Base-by-base conservation (phyloP, 306 rosid species). In the Corylus heterophylla region DNA sequence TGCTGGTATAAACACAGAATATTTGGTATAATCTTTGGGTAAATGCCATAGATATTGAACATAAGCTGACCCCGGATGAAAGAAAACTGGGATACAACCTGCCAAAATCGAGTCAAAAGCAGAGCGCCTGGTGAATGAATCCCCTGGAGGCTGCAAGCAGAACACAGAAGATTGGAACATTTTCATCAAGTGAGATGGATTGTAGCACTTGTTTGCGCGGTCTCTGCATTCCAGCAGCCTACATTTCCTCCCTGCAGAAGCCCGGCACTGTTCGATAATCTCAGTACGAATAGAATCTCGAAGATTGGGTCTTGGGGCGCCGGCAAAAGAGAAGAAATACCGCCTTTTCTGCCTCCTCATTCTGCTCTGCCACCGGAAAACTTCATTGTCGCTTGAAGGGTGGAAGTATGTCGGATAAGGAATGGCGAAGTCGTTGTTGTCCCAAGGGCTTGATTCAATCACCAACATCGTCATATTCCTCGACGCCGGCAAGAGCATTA, bases 331-430 rank as follows among this genome's bases (percentile, higher is more conserved):
- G 78, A 83, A 88, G 51, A 88, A 42, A 50, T 48, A 79, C 16
- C 54, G 54, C 74, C 91, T 78, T 48, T 50, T 69, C 31, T 77
- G 86, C 55, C 45, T 67, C 61, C 84, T 81, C 85, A 85, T 80
- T 73, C 84, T 73, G 71, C 49, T 68, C 63, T 88, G 88, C 91
- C 89, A 88, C 14, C 74, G 48, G 39, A 79, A 69, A 55, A 83
- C 85, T 22, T 88, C 84, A 2, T 17, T 50, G 25, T 88, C 89
- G 8, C 16, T 81, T 39, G 84, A 78, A 48, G 91, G 91, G 45
- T 86, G 89, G 48, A 88, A 85, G 74, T 85, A 84, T 4, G 89
- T 88, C 7, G 91, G 91, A 70, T 88, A 88, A 69, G 91, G 89
- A 37, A 88, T 88, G 3, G 87, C 87, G 59, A 81, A 76, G 48